Conservation (phyloP, 176 grass and related monocot species). For the Secale cereale region DNA sequence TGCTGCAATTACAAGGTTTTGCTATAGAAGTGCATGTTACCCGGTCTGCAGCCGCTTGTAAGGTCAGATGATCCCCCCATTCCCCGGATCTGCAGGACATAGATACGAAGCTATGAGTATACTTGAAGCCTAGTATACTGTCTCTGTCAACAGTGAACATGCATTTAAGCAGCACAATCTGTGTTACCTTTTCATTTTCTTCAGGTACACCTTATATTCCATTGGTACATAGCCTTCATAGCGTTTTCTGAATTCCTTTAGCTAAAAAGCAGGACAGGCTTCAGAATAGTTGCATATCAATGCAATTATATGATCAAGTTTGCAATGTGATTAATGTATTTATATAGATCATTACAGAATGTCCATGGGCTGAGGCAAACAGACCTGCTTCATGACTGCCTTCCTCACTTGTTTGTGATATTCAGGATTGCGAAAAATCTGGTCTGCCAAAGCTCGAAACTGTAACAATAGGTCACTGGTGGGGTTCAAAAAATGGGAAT, state of each 20-base stretch:
- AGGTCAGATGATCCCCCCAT: slow-evolving; percentile 94
- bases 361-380: not conserved
- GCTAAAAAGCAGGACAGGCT: slow-evolving; percentile 42
- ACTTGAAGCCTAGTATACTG: not conserved
- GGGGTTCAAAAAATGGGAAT: not conserved
- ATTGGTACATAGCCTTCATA: slow-evolving; percentile 94
- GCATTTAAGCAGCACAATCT: not conserved
- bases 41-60: slow-evolving; percentile 88
- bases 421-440: slow-evolving; percentile 85
- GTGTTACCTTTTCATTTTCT: slow-evolving; percentile 90
- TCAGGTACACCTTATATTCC: slow-evolving; percentile 95
- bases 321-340: not conserved
- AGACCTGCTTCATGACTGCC: slow-evolving; percentile 77
- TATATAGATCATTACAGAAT: slow-evolving; percentile 1
- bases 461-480: slow-evolving; percentile 25
- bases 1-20: not conserved
- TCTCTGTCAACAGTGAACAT: slow-evolving; percentile 5
- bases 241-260: slow-evolving; percentile 83
- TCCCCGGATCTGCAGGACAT: slow-evolving; percentile 66
- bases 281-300: slow-evolving; percentile 14
- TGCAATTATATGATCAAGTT: not conserved
- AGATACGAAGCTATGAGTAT: slow-evolving; percentile 5
- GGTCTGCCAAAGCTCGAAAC: slow-evolving; percentile 98
- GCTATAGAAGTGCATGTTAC: slow-evolving; percentile 38
- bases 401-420: slow-evolving; percentile 94